phyloP scores from a whole-genome alignment of 78 protist genomes.

The Isochrysis galbana region DNA sequence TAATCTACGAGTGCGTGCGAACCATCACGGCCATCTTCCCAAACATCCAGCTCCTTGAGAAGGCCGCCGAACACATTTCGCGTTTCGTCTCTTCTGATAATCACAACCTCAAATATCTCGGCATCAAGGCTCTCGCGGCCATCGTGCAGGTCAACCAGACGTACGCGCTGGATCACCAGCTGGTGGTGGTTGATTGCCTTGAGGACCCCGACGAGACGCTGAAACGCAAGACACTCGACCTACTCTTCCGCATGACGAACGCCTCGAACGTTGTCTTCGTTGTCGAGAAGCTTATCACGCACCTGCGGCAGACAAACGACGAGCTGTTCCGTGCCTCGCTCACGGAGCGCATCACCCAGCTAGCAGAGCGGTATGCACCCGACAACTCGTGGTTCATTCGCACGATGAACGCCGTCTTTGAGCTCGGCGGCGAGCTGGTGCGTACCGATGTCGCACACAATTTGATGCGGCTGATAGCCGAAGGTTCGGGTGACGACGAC shows the following conservation, averaged over 20 bases:
- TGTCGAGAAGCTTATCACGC: constrained; percentile 58
- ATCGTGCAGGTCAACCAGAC: constrained; percentile 64
- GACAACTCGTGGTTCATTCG: constrained; percentile 61
- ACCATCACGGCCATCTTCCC: constrained; percentile 87
- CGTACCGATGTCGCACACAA: constrained; percentile 49
- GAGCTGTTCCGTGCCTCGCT: constrained; percentile 59
- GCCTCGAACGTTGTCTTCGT: constrained; percentile 73
- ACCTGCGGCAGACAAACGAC: constrained; percentile 67
- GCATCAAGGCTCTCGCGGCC: constrained; percentile 81
- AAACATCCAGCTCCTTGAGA: constrained; percentile 58
- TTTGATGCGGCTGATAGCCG: constrained; percentile 74
- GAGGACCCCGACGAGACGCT: constrained; percentile 65
- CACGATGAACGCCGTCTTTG: constrained; percentile 73
- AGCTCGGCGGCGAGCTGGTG: constrained; percentile 70
- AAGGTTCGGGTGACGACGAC: constrained; percentile 66
- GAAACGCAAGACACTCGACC: constrained; percentile 68
- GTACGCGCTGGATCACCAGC: constrained; percentile 78
- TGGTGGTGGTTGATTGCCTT: constrained; percentile 87
- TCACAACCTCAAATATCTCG: constrained; percentile 86
- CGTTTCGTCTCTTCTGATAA: constrained; percentile 68
- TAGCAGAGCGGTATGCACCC: constrained; percentile 73
- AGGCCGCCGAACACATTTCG: constrained; percentile 64
- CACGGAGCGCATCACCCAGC: constrained; percentile 54
- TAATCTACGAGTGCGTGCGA: constrained; percentile 83
- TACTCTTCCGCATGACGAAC: constrained; percentile 88